Percentiles rank a stretch among this genome's conserved stretches.
phyloP scores from a whole-genome alignment of 192 early-diverging fungal species.

The Coemansia biformis region DNA sequence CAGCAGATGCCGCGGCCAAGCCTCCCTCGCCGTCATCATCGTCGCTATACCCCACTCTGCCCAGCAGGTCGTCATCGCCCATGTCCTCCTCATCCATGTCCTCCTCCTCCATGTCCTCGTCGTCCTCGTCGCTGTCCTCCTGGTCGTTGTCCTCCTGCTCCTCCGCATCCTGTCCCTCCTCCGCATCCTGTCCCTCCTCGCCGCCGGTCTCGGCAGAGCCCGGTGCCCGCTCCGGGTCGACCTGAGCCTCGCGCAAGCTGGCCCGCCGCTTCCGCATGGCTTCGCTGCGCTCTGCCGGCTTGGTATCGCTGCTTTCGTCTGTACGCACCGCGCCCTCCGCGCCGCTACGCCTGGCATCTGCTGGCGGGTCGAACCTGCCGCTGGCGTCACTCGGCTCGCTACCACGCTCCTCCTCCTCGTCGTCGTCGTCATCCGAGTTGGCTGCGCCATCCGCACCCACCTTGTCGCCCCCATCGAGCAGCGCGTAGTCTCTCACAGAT shows the following conservation, averaged over 20 bases:
- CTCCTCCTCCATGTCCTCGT: conserved; percentile 1
- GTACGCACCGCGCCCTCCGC: no score
- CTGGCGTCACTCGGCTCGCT: no score
- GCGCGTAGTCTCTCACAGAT: background rate
- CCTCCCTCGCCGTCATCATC: conserved; percentile 3
- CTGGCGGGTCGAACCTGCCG: background rate
- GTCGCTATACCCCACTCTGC: conserved; percentile 1
- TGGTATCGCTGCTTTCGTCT: background rate
- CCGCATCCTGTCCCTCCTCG: no score
- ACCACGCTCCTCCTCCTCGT: conserved; percentile 3
- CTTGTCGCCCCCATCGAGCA: conserved; percentile 1
- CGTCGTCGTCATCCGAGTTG: background rate
- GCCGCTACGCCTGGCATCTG: no score
- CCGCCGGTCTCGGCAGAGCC: no score
- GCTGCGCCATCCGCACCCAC: no score
- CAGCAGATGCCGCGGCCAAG: background rate
- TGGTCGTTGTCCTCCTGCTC: background rate
- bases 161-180: background rate
- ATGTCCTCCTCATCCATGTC: conserved; percentile 2
- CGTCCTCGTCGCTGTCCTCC: conserved; percentile 2
- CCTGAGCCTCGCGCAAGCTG: no score
- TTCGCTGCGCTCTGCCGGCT: background rate
- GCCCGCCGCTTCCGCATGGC: no score
- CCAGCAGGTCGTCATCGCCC: background rate
- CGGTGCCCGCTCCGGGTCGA: no score